Percentiles rank a stretch among this genome's conserved stretches.
These are phyloP conservation scores for Pythium coloratum DNA, from an alignment of 352 stramenopile genomes.

Conservation along the genomic window DNA sequence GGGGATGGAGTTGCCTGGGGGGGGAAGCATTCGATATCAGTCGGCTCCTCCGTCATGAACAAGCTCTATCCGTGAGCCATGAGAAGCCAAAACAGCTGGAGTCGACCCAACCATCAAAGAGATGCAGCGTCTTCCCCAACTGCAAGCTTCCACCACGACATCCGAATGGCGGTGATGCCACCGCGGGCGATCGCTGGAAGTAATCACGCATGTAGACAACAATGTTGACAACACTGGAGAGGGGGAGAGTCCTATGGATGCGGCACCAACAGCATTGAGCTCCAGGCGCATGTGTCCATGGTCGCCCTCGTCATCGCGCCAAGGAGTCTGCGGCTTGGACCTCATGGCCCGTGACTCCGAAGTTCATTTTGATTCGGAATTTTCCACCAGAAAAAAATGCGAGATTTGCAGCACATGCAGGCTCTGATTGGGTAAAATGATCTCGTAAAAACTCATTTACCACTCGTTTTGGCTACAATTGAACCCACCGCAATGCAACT, in stretches of 20 bases:
- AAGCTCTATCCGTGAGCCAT: neutral
- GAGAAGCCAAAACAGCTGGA: neutral
- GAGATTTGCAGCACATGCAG: neutral
- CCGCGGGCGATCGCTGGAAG: neutral
- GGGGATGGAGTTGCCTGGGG: too few species aligned
- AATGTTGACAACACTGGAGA: too few species aligned
- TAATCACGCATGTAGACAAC: neutral
- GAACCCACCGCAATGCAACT: neutral
- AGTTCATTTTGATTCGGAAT: too few species aligned
- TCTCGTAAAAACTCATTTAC: neutral
- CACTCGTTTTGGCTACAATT: neutral
- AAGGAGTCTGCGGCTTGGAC: too few species aligned
- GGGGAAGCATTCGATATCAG: too few species aligned
- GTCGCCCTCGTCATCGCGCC: too few species aligned
- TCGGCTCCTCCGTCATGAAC: neutral
- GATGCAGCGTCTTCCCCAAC: neutral
- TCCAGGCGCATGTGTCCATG: too few species aligned
- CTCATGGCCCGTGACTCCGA: too few species aligned
- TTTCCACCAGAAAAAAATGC: too few species aligned
- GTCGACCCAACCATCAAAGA: neutral
- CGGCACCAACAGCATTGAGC: too few species aligned
- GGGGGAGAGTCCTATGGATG: too few species aligned
- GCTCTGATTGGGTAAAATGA: neutral
- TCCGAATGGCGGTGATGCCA: neutral
- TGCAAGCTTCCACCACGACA: conserved; percentile 1